Conservation (phyloP, 164 flowering plant genomes). For the Sextonia rubra region DNA sequence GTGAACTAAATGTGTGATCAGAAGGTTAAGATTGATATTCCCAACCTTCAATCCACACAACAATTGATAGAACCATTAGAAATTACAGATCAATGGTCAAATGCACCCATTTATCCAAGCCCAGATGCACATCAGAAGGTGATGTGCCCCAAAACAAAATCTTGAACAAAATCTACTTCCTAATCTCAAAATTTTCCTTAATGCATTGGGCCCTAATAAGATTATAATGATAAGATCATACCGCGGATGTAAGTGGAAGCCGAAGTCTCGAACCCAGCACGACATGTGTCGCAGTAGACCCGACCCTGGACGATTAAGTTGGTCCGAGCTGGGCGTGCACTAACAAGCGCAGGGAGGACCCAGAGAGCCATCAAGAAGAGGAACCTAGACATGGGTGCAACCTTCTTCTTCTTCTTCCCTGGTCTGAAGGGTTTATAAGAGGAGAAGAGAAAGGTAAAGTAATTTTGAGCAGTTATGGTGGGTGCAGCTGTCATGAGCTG, state of each 20-base stretch:
- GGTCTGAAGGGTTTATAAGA: neutral
- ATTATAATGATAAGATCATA: slow-evolving; percentile 3
- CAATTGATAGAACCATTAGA: no score
- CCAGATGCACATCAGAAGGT: no score
- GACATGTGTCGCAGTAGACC: slow-evolving; percentile 72
- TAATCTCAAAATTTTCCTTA: neutral
- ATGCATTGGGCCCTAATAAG: no score
- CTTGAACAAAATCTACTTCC: no score
- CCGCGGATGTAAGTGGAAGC: slow-evolving; percentile 53
- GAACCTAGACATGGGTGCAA: slow-evolving; percentile 30
- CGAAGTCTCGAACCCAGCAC: slow-evolving; percentile 64
- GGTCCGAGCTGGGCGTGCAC: slow-evolving; percentile 22
- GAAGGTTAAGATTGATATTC: no score
- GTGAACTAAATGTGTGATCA: no score
- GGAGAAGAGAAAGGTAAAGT: neutral
- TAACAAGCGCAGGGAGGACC: slow-evolving; percentile 37
- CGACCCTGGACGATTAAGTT: slow-evolving; percentile 40
- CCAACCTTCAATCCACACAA: no score
- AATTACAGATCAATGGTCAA: no score
- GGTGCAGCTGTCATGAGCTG: neutral
- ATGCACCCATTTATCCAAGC: no score
- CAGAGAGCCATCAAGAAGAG: slow-evolving; percentile 34
- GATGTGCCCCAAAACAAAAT: no score
- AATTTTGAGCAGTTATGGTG: no score
- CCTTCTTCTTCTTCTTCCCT: no score